Conservation (phyloP, 73 alveolate species). For the Paramecium pentaurelia region DNA sequence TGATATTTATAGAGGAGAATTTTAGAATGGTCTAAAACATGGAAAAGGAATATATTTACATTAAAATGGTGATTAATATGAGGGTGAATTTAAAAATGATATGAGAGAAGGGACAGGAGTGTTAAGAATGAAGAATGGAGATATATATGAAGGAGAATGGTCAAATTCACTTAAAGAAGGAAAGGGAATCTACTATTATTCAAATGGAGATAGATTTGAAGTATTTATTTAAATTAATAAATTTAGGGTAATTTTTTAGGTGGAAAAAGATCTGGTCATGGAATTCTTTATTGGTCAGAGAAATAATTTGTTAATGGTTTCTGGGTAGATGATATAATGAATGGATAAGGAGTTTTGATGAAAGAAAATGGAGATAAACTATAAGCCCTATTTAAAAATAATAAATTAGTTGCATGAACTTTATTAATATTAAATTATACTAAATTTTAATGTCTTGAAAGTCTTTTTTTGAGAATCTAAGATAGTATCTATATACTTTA, state of each 20-base stretch:
- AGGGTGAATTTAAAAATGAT: constrained; percentile 58
- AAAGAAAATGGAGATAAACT: constrained; percentile 51
- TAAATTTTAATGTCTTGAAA: neutral
- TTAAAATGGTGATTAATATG: constrained; percentile 60
- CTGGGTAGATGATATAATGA: constrained; percentile 51
- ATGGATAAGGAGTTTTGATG: constrained; percentile 51
- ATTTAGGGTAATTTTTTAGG: neutral
- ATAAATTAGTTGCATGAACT: constrained; percentile 27
- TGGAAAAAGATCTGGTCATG: constrained; percentile 43
- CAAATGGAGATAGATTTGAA: constrained; percentile 27
- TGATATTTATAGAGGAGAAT: constrained; percentile 90
- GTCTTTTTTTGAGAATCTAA: too few species aligned
- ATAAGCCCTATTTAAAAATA: constrained; percentile 25
- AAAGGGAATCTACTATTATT: neutral
- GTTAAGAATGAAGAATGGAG: constrained; percentile 59
- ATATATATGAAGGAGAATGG: constrained; percentile 61
- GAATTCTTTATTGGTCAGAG: constrained; percentile 34
- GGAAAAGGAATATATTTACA: constrained; percentile 62
- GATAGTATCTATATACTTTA: neutral
- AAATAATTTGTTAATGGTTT: constrained; percentile 9
- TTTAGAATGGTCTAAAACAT: constrained; percentile 65
- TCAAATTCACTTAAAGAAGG: neutral
- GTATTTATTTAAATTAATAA: neutral
- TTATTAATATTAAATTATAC: neutral
- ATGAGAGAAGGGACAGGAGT: constrained; percentile 51